Base-by-base conservation (phyloP, 169 alveolate species). In the Cyclospora cayetanensis region DNA sequence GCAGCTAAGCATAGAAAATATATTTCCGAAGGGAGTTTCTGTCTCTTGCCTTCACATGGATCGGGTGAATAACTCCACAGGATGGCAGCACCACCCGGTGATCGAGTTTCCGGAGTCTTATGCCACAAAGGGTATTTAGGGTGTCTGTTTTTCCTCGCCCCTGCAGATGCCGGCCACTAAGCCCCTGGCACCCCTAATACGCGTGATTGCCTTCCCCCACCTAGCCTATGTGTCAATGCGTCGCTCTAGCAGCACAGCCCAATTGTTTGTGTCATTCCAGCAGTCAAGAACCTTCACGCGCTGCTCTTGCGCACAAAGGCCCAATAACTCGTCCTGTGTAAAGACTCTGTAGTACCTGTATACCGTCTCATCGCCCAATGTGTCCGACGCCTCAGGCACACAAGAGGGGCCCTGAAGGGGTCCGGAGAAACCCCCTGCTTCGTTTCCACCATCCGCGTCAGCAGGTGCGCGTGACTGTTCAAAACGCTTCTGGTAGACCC, bases 311-410 rank as follows among this genome's bases (percentile, higher is more conserved):
- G 82, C 77, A 74, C 96, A 94, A 25, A 98, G 90, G 83, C 90
- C 96, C 90, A 97, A 97, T 25, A 98, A 93, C 93, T 98, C 99
- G 55, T 98, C 98, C 92, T 97, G 88, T 79, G 94, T 95, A 94
- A 98, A 98, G 25, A 98, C 98, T 95, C 97, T 99, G 94, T 98
- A 98, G 95, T 96, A 98, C 90, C 99, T 94, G 86, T 95, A 89
- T n/a, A 94, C 53, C 76, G 92, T 94, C 52, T 37, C 89, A 35
- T 52, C 89, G 50, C 52, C 63, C 31, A 4, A n/a, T n/a, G n/a
- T 76, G 91, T 89, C 79, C 77, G 70, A 25, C 84, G 25, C 29
- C 76, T 50, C 50, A 29, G 53, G 43, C 89, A 87, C 29, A 82
- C 77, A 52, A 9, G 39, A 46, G 50, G 27, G 5, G 66, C 22